Evolutionary conservation across 140 eudicot species (phyloP), one percentile per base, ranked within the genome.

Genomic region (Oenanthe javanica): DNA sequence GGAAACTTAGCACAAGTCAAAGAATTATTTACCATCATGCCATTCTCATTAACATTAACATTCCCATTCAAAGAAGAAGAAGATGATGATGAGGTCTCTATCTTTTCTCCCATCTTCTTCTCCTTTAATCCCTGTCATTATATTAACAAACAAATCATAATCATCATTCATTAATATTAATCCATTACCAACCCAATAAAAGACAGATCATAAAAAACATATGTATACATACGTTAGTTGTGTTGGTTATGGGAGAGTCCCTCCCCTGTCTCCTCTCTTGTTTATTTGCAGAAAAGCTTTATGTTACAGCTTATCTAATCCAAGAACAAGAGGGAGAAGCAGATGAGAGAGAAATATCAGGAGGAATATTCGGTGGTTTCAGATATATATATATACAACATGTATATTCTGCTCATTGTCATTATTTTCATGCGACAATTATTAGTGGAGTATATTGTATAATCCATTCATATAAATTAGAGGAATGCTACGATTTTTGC

Each of bases 1-100:
- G 93, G 93, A 47, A 82, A 75, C 18, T 66, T 66, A 7, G 40
- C 0, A 25, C 2, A 66, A 27, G 18, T 66, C 6, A 66, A 66
- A 3, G 19, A 66, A 45, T 52, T 57, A 59, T 21, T 59, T 59
- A 59, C 67, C 67, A 59, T 59, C 67, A 11, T 59, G 67, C 67
- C 81, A 71, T 14, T 78, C 59, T 64, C 80, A 49, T 76, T 78
- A 47, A 59, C 67, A 59, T 59, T 21, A 21, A 4, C 25, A 71
- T 71, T 71, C 23, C 63, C 46, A 19, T 76, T 50, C 10, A 52
- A 77, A 52, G 54, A 55, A 31, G 52, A 77, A 52, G 72, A 77
- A 36, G 54, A 78, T 18, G 80, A 55, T 36, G 71, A 54, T 16
- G 81, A 42, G 45, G 38, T 12, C 63, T 59, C 59, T 10, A 45